A percentile compares a stretch with the other conserved stretches of the same genome.
These are phyloP conservation scores for Podosphaera xanthii DNA, from an alignment of 2,329 filamentous ascomycete species.

Conservation along the genomic window DNA sequence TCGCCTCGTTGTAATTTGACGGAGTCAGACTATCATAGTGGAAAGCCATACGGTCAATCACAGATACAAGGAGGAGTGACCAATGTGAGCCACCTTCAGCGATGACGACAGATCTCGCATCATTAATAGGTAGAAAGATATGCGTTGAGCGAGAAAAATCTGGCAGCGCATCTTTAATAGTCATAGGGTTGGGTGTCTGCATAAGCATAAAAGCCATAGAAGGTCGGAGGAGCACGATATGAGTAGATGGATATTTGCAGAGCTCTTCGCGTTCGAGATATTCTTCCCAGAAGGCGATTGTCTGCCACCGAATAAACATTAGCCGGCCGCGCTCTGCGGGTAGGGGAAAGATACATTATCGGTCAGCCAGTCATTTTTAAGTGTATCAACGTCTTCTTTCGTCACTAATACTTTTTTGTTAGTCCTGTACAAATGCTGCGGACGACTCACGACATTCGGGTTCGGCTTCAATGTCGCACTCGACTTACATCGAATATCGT, in stretches of 20 bases:
- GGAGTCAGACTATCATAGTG: constrained; percentile 80
- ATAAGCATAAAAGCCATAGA: constrained; percentile 84
- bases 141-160: constrained; percentile 65
- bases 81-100: constrained; percentile 89
- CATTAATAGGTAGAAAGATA: constrained; percentile 89
- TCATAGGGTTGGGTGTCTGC: constrained; percentile 37
- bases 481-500: constrained; percentile 37
- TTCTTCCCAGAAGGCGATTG: constrained; percentile 96
- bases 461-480: background rate
- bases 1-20: constrained; percentile 53
- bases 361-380: constrained; percentile 87
- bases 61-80: constrained; percentile 74
- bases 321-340: background rate
- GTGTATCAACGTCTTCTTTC: constrained; percentile 65
- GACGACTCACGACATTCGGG: background rate
- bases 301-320: constrained; percentile 25
- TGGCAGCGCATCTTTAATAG: constrained; percentile 46
- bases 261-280: constrained; percentile 82
- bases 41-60: constrained; percentile 77
- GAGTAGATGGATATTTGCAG: constrained; percentile 52
- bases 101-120: constrained; percentile 49
- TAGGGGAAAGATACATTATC: constrained; percentile 44
- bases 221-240: constrained; percentile 76
- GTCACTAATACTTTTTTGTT: constrained; percentile 36
- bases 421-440: constrained; percentile 3